Conservation (phyloP, 352 stramenopile species). For the Phytopythium oedochilum region DNA sequence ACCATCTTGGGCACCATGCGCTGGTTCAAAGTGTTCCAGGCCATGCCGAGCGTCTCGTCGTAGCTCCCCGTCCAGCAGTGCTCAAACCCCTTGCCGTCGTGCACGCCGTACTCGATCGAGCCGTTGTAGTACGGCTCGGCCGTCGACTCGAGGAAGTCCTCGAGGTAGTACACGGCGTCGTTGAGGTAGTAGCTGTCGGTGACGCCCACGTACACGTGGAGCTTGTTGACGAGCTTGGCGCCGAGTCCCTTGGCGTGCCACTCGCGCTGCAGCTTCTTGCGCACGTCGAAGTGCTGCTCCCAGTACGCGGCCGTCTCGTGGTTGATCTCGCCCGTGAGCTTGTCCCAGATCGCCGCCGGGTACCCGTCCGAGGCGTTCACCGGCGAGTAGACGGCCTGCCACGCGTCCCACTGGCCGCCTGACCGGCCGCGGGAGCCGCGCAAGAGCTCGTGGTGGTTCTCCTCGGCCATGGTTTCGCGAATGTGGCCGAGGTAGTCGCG, state of each 20-base stretch:
- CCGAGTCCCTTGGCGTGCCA: conserved; percentile 44
- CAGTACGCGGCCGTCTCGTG: conserved; percentile 53
- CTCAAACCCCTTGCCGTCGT: conserved; percentile 61
- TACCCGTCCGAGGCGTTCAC: conserved; percentile 58
- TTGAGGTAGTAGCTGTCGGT: conserved; percentile 79
- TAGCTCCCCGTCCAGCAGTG: conserved; percentile 77
- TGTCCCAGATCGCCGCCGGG: conserved; percentile 59
- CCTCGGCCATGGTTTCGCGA: conserved; percentile 65
- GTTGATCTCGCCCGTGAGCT: conserved; percentile 61
- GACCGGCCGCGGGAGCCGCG: conserved; percentile 56
- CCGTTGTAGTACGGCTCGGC: conserved; percentile 64
- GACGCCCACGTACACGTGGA: conserved; percentile 71
- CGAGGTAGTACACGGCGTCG: conserved; percentile 62
- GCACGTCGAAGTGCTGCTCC: conserved; percentile 63
- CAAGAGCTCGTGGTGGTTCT: conserved; percentile 71
- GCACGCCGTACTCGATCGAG: conserved; percentile 64
- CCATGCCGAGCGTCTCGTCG: conserved; percentile 62
- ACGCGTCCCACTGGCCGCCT: conserved; percentile 72
- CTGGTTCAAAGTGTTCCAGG: conserved; percentile 71
- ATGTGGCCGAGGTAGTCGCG: conserved; percentile 65
- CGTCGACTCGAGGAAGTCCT: conserved; percentile 63
- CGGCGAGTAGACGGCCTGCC: conserved; percentile 67
- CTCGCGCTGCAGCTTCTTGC: conserved; percentile 62
- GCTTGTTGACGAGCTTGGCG: conserved; percentile 67
- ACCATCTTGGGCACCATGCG: conserved; percentile 67